Conservation (phyloP, 768 basidiomycete genomes). For the Chalciporus chontae region DNA sequence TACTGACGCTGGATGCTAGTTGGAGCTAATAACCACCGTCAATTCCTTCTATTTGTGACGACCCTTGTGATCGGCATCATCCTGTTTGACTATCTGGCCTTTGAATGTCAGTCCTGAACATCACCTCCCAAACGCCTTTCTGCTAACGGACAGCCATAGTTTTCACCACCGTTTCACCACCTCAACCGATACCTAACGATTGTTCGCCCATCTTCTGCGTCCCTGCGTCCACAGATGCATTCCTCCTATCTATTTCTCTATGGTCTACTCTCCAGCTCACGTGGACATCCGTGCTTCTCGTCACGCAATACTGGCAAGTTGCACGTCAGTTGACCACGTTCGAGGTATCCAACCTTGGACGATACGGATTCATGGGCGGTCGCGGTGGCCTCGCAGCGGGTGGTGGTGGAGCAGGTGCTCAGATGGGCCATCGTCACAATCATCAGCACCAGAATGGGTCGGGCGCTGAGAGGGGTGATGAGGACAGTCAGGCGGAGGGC, state of each 20-base stretch:
- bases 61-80: slow-evolving; percentile 79
- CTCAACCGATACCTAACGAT: slow-evolving; percentile 7
- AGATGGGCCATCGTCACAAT: slow-evolving; percentile 75
- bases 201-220: slow-evolving; percentile 52
- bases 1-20: slow-evolving; percentile 43
- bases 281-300: slow-evolving; percentile 88
- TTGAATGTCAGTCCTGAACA: slow-evolving; percentile 58
- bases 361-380: slow-evolving; percentile 97
- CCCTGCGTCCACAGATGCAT: slow-evolving; percentile 69
- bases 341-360: slow-evolving; percentile 91
- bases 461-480: slow-evolving; percentile 46
- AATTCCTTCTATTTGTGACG: slow-evolving; percentile 90
- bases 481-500: slow-evolving; percentile 34
- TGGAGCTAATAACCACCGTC: slow-evolving; percentile 90
- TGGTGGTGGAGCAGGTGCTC: slow-evolving; percentile 52
- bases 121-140: not conserved
- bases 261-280: slow-evolving; percentile 95
- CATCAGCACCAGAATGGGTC: slow-evolving; percentile 22
- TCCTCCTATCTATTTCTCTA: slow-evolving; percentile 73
- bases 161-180: slow-evolving; percentile 43
- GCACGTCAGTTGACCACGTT: slow-evolving; percentile 93
- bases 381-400: slow-evolving; percentile 65
- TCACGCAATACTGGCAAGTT: slow-evolving; percentile 88
- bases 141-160: slow-evolving; percentile 35
- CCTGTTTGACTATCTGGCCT: slow-evolving; percentile 81